These are phyloP conservation scores for Knufia petricola DNA, from an alignment of 2,329 filamentous ascomycete genomes.

Conservation along the genomic window DNA sequence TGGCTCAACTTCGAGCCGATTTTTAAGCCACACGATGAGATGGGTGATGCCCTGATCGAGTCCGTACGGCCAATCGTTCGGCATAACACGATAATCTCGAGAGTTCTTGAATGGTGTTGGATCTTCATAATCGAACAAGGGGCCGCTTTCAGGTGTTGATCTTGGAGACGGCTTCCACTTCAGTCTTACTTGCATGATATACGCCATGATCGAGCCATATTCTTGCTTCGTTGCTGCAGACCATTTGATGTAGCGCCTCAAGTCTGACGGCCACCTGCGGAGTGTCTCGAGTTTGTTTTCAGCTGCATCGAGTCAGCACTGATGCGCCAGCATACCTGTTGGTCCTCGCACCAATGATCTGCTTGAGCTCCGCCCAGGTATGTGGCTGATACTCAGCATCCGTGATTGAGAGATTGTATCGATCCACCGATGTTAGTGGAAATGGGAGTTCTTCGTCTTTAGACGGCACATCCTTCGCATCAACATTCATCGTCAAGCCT, in stretches of 20 bases:
- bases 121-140: constrained; percentile 36
- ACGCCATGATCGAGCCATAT: constrained; percentile 49
- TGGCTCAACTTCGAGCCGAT: constrained; percentile 38
- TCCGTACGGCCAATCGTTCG: constrained; percentile 58
- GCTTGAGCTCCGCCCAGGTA: constrained; percentile 43
- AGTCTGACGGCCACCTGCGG: constrained; percentile 50
- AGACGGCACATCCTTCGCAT: neutral
- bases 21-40: constrained; percentile 49
- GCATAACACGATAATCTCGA: constrained; percentile 47
- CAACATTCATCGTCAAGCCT: neutral
- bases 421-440: constrained; percentile 42
- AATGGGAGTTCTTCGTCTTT: constrained; percentile 30
- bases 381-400: constrained; percentile 45
- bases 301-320: constrained; percentile 24
- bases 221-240: constrained; percentile 43
- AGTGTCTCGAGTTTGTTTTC: constrained; percentile 46
- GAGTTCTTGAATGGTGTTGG: constrained; percentile 44
- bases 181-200: constrained; percentile 46
- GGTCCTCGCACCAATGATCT: constrained; percentile 40
- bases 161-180: constrained; percentile 35
- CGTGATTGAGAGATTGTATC: constrained; percentile 39
- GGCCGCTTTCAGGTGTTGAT: constrained; percentile 24
- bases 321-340: neutral
- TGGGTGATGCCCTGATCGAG: constrained; percentile 46
- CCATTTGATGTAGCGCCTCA: constrained; percentile 53